Evolutionary conservation across 371 early-diverging fungal species (phyloP).

Genomic region (Actinomortierella wolfii): DNA sequence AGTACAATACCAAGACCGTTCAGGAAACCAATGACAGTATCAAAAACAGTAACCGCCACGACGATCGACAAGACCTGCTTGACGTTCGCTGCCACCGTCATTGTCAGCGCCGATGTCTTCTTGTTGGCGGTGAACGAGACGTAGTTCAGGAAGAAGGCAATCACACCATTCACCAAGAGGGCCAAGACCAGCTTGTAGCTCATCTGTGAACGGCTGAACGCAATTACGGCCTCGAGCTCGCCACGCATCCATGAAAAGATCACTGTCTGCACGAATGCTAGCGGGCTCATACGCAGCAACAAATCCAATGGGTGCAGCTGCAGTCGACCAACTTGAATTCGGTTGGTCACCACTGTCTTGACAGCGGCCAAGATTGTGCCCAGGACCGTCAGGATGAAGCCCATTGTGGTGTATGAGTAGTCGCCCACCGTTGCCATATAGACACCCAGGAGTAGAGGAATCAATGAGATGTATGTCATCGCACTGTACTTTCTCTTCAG

Average conservation of each 20-base stretch:
- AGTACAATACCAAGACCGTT: slow-evolving; percentile 78
- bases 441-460: slow-evolving; percentile 80
- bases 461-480: slow-evolving; percentile 65
- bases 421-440: slow-evolving; percentile 85
- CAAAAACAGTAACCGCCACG: slow-evolving; percentile 77
- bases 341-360: slow-evolving; percentile 88
- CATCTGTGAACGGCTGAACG: slow-evolving; percentile 56
- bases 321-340: slow-evolving; percentile 76
- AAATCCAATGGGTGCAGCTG: slow-evolving; percentile 84
- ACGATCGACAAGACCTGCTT: slow-evolving; percentile 86
- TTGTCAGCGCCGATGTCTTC: slow-evolving; percentile 82
- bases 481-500: slow-evolving; percentile 61
- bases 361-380: slow-evolving; percentile 81
- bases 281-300: slow-evolving; percentile 80
- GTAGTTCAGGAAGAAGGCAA: slow-evolving; percentile 85
- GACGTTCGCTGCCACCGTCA: slow-evolving; percentile 90
- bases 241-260: slow-evolving; percentile 70
- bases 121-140: slow-evolving; percentile 86
- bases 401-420: slow-evolving; percentile 73
- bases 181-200: slow-evolving; percentile 53
- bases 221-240: slow-evolving; percentile 60
- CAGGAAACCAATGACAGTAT: slow-evolving; percentile 62
- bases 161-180: slow-evolving; percentile 73
- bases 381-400: slow-evolving; percentile 79
- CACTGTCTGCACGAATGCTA: slow-evolving; percentile 79